A percentile compares a stretch with the other conserved stretches of the same genome.
These are phyloP conservation scores for Lathyrus tuberosus DNA, from an alignment of 306 rosid genomes.

Conservation along the genomic window DNA sequence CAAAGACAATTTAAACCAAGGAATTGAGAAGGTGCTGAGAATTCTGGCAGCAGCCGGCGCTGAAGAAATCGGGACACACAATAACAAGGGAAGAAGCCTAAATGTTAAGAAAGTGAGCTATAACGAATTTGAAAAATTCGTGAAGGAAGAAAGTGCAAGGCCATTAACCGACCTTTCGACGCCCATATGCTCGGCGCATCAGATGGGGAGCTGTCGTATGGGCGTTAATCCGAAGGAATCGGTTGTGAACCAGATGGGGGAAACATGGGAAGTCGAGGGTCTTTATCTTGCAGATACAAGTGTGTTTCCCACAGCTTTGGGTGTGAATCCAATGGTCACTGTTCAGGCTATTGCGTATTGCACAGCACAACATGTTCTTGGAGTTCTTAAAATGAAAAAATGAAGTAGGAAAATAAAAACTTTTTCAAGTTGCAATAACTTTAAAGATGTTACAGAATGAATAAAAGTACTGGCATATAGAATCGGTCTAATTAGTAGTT, in stretches of 20 bases:
- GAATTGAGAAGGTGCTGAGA: constrained; percentile 68
- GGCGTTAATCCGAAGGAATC: constrained; percentile 57
- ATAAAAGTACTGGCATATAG: not conserved
- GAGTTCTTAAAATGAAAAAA: constrained; percentile 58
- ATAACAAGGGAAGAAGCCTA: constrained; percentile 53
- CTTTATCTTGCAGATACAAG: constrained; percentile 75
- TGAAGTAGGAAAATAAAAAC: not conserved
- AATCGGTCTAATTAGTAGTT: not conserved
- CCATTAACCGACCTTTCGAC: constrained; percentile 47
- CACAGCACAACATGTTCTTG: constrained; percentile 70
- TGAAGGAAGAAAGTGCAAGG: constrained; percentile 68
- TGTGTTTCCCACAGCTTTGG: constrained; percentile 86
- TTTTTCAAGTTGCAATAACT: constrained; percentile 10
- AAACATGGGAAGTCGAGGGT: constrained; percentile 79
- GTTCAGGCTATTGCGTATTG: constrained; percentile 82
- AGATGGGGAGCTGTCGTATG: constrained; percentile 90
- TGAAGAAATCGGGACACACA: constrained; percentile 85
- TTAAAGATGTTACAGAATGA: not conserved
- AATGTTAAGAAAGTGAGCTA: constrained; percentile 59
- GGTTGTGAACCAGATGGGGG: constrained; percentile 72
- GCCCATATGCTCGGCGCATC: constrained; percentile 77
- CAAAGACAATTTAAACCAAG: constrained; percentile 53
- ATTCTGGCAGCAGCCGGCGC: constrained; percentile 88
- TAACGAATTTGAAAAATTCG: constrained; percentile 65
- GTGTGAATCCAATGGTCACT: constrained; percentile 86